These are phyloP conservation scores for Colletotrichum brevisporum DNA, from an alignment of 2,329 filamentous ascomycete genomes.

Conservation along the genomic window DNA sequence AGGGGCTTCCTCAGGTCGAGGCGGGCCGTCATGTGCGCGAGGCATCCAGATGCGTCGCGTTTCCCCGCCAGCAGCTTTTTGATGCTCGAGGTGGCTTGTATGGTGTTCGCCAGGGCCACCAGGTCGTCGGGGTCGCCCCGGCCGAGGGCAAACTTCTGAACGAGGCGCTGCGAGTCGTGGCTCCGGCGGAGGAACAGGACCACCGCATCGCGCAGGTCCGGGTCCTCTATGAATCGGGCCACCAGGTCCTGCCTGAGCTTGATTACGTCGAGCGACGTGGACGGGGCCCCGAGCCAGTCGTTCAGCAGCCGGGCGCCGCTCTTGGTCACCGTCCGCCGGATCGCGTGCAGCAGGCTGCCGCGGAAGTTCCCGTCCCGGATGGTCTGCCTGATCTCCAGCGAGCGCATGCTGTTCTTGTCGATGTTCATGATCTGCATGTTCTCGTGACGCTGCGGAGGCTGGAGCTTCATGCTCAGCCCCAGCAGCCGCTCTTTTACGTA, in stretches of 20 bases:
- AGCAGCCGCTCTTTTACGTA: slow-evolving; percentile 87
- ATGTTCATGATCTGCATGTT: slow-evolving; percentile 87
- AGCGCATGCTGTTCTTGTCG: slow-evolving; percentile 90
- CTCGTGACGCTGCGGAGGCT: slow-evolving; percentile 83
- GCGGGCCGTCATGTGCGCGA: slow-evolving; percentile 64
- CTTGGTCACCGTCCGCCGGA: slow-evolving; percentile 91
- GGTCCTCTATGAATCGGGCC: slow-evolving; percentile 76
- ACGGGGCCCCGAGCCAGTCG: slow-evolving; percentile 90
- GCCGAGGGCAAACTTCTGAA: slow-evolving; percentile 94
- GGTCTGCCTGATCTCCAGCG: slow-evolving; percentile 90
- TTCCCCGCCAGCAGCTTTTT: slow-evolving; percentile 59
- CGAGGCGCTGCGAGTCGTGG: slow-evolving; percentile 88
- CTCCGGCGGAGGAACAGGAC: slow-evolving; percentile 78
- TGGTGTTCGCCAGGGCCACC: slow-evolving; percentile 84
- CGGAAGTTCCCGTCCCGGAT: slow-evolving; percentile 83
- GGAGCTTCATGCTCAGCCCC: slow-evolving; percentile 83
- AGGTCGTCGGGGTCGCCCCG: slow-evolving; percentile 94
- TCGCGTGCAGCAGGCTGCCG: slow-evolving; percentile 90
- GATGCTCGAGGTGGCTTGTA: slow-evolving; percentile 80
- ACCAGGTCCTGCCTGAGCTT: slow-evolving; percentile 86
- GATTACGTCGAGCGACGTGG: slow-evolving; percentile 86
- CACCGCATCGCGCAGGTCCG: slow-evolving; percentile 78
- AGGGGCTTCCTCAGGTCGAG: slow-evolving; percentile 77
- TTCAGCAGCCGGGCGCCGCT: slow-evolving; percentile 88
- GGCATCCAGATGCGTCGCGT: slow-evolving; percentile 49